Base-by-base conservation (phyloP, 1,284 basidiomycete genomes). In the Peniophora sp. region DNA sequence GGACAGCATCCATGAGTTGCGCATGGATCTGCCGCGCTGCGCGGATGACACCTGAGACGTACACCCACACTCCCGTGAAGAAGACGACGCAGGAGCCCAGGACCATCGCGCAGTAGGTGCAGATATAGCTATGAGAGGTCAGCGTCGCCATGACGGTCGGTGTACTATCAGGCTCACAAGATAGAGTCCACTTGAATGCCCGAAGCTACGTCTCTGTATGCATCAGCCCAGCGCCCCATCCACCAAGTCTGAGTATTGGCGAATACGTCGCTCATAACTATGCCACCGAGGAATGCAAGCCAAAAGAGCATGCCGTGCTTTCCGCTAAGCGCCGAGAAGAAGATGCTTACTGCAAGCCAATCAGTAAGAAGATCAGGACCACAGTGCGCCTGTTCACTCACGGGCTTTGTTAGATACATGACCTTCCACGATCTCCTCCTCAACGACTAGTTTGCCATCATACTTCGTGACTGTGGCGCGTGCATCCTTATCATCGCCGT, bases 1-100 rank as follows among this genome's bases (percentile, higher is more conserved):
- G 70, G 11, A 86, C 69, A 8, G 74, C 70, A 20, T 73, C 61
- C 15, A 86, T 65, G 20, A 90, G 74, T 41, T 65, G 65, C 37
- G 65, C 59, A 57, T 88, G 86, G 8, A 88, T 73, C 18, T 63
- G 64, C 49, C 73, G 68, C 2, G 81, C 81, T 2, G 85, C 85
- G 43, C 72, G 68, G 58, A 69, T 54, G 34, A 69, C 62, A 3
- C 75, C 75, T 24, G 67, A 60, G 23, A 75, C 62, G 59, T 67
- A 74, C 18, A 67, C 55, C 3, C 63, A 74, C 18, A 67, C 55
- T 3, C 63, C 54, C 22, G 61, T 55, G 47, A 65, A 69, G 3
- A 62, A 32, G 8, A 55, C 39, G 36, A 69, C 1, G 69, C 55
- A 14, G 59, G 58, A 23, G 1, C 66, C 5, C 27, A 77, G 62